phyloP scores from a whole-genome alignment of 2,329 filamentous ascomycete genomes.

The Septoria linicola region DNA sequence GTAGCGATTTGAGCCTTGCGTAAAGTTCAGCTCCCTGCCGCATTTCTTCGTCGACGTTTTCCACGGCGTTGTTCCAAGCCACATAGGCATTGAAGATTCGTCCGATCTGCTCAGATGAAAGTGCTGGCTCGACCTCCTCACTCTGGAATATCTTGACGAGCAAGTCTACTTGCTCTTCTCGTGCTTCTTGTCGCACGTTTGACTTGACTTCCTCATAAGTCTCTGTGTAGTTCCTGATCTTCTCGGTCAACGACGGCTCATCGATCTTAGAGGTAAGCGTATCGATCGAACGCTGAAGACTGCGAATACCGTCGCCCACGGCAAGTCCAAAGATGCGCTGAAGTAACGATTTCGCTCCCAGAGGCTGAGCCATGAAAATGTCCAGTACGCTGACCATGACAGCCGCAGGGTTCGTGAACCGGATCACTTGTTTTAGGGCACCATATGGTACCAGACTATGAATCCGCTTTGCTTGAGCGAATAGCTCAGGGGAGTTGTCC shows the following conservation, averaged over 20 bases:
- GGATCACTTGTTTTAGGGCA: conserved; percentile 92
- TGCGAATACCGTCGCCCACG: conserved; percentile 82
- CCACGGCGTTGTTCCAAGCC: conserved; percentile 91
- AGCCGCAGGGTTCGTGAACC: conserved; percentile 90
- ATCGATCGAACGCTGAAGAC: conserved; percentile 84
- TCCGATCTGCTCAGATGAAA: conserved; percentile 73
- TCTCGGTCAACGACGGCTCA: conserved; percentile 75
- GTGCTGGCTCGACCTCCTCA: conserved; percentile 68
- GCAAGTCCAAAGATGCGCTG: conserved; percentile 94
- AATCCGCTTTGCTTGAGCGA: conserved; percentile 89
- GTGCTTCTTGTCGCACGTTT: conserved; percentile 70
- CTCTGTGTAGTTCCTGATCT: conserved; percentile 77
- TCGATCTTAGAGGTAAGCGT: conserved; percentile 72
- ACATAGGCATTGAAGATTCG: conserved; percentile 92
- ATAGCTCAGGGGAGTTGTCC: conserved; percentile 95
- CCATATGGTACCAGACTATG: conserved; percentile 93
- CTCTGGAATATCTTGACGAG: conserved; percentile 82
- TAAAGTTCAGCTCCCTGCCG: conserved; percentile 88
- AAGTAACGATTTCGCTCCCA: conserved; percentile 83
- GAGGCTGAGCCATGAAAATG: conserved; percentile 92
- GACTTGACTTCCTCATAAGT: conserved; percentile 73
- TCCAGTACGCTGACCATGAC: conserved; percentile 97
- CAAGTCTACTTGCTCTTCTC: conserved; percentile 72
- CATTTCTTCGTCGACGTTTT: conserved; percentile 85
- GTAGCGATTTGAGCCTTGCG: conserved; percentile 87